phyloP scores from a whole-genome alignment of 2,329 filamentous ascomycete species.

The Neurospora crassa region DNA sequence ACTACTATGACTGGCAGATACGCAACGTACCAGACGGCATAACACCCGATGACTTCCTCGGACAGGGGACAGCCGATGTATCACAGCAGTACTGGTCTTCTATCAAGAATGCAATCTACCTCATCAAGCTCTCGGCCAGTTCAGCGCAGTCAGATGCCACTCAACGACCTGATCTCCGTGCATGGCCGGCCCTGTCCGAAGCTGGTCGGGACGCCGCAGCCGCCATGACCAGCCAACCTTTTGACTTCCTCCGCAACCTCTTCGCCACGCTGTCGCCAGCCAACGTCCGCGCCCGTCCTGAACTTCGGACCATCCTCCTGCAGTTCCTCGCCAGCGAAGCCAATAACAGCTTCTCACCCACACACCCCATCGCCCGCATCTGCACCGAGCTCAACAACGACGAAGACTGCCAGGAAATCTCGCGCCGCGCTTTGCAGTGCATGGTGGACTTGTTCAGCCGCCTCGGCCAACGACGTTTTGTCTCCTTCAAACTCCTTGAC shows the following conservation, averaged over 20 bases:
- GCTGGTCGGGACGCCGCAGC: constrained; percentile 13
- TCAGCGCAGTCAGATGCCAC: constrained; percentile 9
- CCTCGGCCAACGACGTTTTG: constrained; percentile 14
- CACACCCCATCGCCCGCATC: constrained; percentile 17
- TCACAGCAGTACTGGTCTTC: constrained; percentile 17
- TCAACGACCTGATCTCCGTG: constrained; percentile 10
- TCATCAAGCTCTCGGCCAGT: constrained; percentile 16
- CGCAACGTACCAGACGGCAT: constrained; percentile 14
- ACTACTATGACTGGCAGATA: constrained; percentile 19
- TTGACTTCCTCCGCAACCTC: constrained; percentile 19
- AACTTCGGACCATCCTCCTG: constrained; percentile 16
- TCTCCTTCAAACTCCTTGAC: constrained; percentile 19
- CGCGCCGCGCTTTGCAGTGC: constrained; percentile 17
- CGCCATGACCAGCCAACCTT: constrained; percentile 18
- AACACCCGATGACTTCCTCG: constrained; percentile 17
- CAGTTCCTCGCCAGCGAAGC: constrained; percentile 16
- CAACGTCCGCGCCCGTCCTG: constrained; percentile 17
- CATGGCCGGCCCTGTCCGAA: constrained; percentile 16
- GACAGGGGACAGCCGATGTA: constrained; percentile 8
- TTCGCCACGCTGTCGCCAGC: constrained; percentile 18
- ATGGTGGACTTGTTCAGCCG: constrained; percentile 19
- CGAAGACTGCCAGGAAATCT: constrained; percentile 17
- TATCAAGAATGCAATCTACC: constrained; percentile 18
- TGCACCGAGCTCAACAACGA: constrained; percentile 15
- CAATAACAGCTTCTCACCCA: constrained; percentile 12